A percentile compares a stretch with the other conserved stretches of the same genome.
phyloP scores from a whole-genome alignment of 192 early-diverging fungal genomes.

The Rhizoclosmatium sp. region DNA sequence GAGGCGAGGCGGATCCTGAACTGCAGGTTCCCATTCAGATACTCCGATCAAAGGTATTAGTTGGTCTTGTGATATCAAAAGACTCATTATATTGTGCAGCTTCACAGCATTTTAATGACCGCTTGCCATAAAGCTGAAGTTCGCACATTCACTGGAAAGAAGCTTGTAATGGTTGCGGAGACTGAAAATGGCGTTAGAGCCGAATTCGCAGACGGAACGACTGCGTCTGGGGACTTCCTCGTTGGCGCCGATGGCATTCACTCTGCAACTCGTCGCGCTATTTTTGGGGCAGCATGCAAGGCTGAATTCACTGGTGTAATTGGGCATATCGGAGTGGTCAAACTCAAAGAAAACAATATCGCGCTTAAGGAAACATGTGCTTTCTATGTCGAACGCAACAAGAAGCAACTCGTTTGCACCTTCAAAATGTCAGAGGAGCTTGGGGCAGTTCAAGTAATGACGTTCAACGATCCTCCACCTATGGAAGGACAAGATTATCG shows the following conservation, averaged over 20 bases:
- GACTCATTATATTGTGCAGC: neutral
- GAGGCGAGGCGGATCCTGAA: conserved; percentile 7
- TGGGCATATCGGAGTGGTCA: conserved; percentile 24
- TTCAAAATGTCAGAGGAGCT: conserved; percentile 13
- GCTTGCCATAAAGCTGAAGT: conserved; percentile 15
- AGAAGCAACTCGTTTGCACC: conserved; percentile 15
- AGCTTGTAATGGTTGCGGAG: neutral
- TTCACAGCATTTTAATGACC: conserved; percentile 18
- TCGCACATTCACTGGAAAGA: neutral
- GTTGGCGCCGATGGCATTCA: conserved; percentile 24
- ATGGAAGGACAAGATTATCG: conserved; percentile 6
- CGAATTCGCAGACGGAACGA: neutral
- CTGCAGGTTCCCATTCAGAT: conserved; percentile 6
- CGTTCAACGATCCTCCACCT: conserved; percentile 17
- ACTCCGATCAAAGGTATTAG: conserved; percentile 4
- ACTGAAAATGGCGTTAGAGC: neutral
- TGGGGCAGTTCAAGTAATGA: neutral
- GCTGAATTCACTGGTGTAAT: neutral
- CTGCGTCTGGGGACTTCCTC: conserved; percentile 9
- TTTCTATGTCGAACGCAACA: conserved; percentile 23
- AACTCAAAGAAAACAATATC: conserved; percentile 4
- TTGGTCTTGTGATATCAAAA: neutral
- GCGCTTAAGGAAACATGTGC: neutral
- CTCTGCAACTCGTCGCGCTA: conserved; percentile 23
- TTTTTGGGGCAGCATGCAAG: conserved; percentile 41